Conservation (phyloP, 2,329 filamentous ascomycete genomes). For the Dothistroma septosporum region DNA sequence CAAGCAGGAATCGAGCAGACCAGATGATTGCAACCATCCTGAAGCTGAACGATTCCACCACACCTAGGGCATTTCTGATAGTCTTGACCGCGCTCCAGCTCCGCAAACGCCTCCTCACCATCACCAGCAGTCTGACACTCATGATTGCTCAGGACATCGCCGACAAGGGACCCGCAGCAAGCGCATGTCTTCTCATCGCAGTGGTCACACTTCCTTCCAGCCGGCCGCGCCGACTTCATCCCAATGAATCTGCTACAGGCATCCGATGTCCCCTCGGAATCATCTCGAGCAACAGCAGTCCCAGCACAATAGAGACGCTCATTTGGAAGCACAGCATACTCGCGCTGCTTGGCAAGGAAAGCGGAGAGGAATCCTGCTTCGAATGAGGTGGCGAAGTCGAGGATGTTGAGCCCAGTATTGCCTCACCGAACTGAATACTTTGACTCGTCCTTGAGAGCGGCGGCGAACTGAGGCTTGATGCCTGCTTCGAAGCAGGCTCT, state of each 20-base stretch:
- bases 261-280: too few species aligned
- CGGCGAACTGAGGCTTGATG: not conserved
- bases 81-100: not conserved
- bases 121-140: not conserved
- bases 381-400: not conserved
- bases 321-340: not conserved
- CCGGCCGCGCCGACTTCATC: not conserved
- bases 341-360: not conserved
- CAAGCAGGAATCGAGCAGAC: constrained; percentile 3
- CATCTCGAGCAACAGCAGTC: not conserved
- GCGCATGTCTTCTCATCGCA: not conserved
- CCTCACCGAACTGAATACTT: constrained; percentile 2
- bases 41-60: constrained; percentile 2
- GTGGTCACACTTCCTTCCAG: not conserved
- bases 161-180: not conserved
- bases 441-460: not conserved
- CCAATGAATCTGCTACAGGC: constrained; percentile 5
- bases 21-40: constrained; percentile 9
- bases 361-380: not conserved
- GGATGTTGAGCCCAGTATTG: not conserved
- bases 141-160: not conserved
- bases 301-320: constrained; percentile 4
- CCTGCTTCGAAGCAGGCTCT: constrained; percentile 2
- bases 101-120: not conserved
- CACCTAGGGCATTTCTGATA: constrained; percentile 21